Percentiles rank a stretch among this genome's conserved stretches.
These are phyloP conservation scores for Mayamaea pseudoterrestris DNA, from an alignment of 108 stramenopile genomes.

Conservation along the genomic window DNA sequence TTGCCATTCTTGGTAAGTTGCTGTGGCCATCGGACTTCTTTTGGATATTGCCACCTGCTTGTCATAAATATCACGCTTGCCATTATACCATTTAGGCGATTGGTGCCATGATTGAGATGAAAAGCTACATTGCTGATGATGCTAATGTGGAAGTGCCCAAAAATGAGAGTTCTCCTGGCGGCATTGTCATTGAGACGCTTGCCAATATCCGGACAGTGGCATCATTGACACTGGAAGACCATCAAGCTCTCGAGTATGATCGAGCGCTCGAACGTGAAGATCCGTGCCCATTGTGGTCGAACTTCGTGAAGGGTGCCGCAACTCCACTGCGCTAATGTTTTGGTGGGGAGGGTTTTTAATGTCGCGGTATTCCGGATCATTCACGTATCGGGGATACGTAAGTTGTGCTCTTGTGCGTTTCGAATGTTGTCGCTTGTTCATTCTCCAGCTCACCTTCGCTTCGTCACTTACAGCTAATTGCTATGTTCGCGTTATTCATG, in stretches of 20 bases:
- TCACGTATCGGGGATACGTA: slow-evolving; percentile 27
- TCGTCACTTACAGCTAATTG: slow-evolving; percentile 46
- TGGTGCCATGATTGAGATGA: slow-evolving; percentile 45
- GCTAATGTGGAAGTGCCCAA: slow-evolving; percentile 13
- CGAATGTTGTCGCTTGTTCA: slow-evolving; percentile 41
- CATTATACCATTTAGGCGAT: slow-evolving; percentile 42
- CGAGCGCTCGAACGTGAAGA: slow-evolving; percentile 18
- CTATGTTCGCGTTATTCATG: slow-evolving; percentile 52
- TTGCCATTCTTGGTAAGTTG: background rate
- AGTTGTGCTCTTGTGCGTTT: slow-evolving; percentile 38
- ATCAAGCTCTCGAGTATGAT: slow-evolving; percentile 14
- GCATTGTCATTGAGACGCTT: slow-evolving; percentile 44
- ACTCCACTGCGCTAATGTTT: slow-evolving; percentile 5
- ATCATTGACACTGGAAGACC: slow-evolving; percentile 31
- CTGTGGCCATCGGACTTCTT: background rate
- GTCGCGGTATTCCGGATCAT: slow-evolving; percentile 12
- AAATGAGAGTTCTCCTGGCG: slow-evolving; percentile 27
- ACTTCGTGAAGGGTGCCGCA: slow-evolving; percentile 19
- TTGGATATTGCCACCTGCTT: slow-evolving; percentile 1
- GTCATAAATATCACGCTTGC: background rate
- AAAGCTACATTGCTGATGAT: slow-evolving; percentile 36
- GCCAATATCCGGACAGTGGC: slow-evolving; percentile 56
- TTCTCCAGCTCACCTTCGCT: slow-evolving; percentile 16
- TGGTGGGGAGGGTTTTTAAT: background rate
- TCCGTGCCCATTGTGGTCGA: slow-evolving; percentile 12